Percentiles rank a stretch among this genome's conserved stretches.
Evolutionary conservation across 768 basidiomycete genomes (phyloP).

Genomic region (Pulveroboletus sp.): DNA sequence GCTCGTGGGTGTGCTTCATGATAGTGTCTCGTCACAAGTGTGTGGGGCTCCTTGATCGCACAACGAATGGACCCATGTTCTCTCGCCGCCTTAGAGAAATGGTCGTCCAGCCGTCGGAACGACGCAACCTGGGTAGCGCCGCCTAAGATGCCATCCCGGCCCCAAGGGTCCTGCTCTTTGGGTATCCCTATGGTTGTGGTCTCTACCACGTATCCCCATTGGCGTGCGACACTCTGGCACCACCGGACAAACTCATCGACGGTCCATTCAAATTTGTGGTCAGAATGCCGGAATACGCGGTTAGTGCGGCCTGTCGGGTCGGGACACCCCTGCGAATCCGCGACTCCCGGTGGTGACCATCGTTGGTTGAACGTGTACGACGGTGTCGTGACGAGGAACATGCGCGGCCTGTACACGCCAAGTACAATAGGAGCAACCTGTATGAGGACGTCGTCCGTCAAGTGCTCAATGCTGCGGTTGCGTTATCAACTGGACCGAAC

Average conservation of each 20-base stretch:
- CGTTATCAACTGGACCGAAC: slow-evolving; percentile 2
- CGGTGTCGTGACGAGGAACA: slow-evolving; percentile 81
- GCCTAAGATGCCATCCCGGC: slow-evolving; percentile 60
- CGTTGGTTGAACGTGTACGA: slow-evolving; percentile 81
- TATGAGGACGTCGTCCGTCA: slow-evolving; percentile 54
- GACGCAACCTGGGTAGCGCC: slow-evolving; percentile 67
- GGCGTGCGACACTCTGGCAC: slow-evolving; percentile 52
- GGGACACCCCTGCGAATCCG: slow-evolving; percentile 46
- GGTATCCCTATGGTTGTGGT: slow-evolving; percentile 58
- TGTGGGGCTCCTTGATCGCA: slow-evolving; percentile 36
- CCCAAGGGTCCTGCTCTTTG: slow-evolving; percentile 64
- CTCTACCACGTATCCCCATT: slow-evolving; percentile 74
- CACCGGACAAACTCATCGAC: slow-evolving; percentile 64
- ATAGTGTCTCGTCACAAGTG: slow-evolving; percentile 44
- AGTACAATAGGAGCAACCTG: slow-evolving; percentile 70
- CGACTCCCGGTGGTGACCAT: slow-evolving; percentile 56
- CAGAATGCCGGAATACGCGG: slow-evolving; percentile 74
- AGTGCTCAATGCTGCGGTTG: slow-evolving; percentile 72
- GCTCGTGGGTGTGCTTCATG: slow-evolving; percentile 52
- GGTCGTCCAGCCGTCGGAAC: slow-evolving; percentile 51
- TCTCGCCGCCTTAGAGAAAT: slow-evolving; percentile 32
- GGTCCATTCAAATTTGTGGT: slow-evolving; percentile 93
- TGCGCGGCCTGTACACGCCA: slow-evolving; percentile 71
- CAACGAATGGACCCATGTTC: slow-evolving; percentile 7
- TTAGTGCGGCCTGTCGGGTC: slow-evolving; percentile 78